These are phyloP conservation scores for Aspergillus cejpii DNA, from an alignment of 2,329 filamentous ascomycete species.

Conservation along the genomic window DNA sequence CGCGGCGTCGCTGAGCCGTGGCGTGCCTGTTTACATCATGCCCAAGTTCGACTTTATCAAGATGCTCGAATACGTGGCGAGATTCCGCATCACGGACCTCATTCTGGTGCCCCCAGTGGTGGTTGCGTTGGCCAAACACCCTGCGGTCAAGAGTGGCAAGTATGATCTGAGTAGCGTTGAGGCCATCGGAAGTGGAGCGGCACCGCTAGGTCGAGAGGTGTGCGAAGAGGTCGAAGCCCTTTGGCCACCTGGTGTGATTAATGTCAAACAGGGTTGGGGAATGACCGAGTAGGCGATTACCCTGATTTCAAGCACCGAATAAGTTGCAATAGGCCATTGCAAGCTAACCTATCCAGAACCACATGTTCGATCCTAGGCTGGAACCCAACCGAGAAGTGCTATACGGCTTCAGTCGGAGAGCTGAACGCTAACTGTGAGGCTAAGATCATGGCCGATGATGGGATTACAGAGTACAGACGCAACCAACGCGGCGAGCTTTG, in stretches of 20 bases:
- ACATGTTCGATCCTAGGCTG: conserved; percentile 66
- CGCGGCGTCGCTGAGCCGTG: conserved; percentile 48
- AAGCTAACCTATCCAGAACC: conserved; percentile 29
- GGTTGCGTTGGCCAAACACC: conserved; percentile 65
- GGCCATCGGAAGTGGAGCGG: conserved; percentile 58
- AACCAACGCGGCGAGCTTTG: conserved; percentile 64
- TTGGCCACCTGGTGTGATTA: conserved; percentile 46
- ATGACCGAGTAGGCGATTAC: conserved; percentile 63
- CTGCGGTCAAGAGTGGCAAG: conserved; percentile 48
- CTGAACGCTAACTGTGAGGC: conserved; percentile 62
- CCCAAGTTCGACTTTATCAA: conserved; percentile 66
- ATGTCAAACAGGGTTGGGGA: conserved; percentile 69
- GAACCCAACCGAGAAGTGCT: conserved; percentile 47
- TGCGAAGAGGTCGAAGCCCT: conserved; percentile 53
- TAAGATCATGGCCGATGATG: conserved; percentile 53
- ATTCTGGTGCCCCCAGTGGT: conserved; percentile 68
- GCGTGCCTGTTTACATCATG: conserved; percentile 69
- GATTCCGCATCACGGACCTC: conserved; percentile 61
- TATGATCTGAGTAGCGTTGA: conserved; percentile 64
- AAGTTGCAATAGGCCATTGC: conserved; percentile 1
- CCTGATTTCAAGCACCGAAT: neutral
- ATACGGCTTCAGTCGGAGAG: conserved; percentile 52
- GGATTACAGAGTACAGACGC: conserved; percentile 45
- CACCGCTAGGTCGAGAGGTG: conserved; percentile 54
- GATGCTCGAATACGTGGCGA: conserved; percentile 62